Base-by-base conservation (phyloP, 768 basidiomycete genomes). In the Atractiella rhizophila region DNA sequence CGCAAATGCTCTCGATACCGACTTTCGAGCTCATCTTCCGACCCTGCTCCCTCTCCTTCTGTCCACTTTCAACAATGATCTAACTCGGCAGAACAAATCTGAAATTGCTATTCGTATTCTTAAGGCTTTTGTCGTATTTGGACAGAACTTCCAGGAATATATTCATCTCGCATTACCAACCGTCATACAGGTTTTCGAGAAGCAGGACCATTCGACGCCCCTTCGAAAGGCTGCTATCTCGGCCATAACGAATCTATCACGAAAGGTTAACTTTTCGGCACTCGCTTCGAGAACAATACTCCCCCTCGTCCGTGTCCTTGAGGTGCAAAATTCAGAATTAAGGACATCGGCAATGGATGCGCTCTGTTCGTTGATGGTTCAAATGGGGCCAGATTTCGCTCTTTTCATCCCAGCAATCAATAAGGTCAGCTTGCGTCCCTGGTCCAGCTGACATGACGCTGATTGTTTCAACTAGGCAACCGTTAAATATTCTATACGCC, bases 341-440 rank as follows among this genome's bases (percentile, higher is more conserved):
- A 67, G 80, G 18, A 68, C 69, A 58, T 71, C 77, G 1, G 79
- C 86, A 7, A 76, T 96, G 73, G 85, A 94, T 45, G 80, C 85
- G 0, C 62, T 98, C 2, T 91, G 82, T 56, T 78, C 85, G 1
- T 64, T 96, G 29, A 74, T 94, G 28, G 66, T 82, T 28, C 91
- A 98, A 53, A 70, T 98, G 39, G 86, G 86, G 1, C 74, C 86
- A 0, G 88, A 96, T 56, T 98, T 86, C 50, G 85, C 91, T 4
- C 82, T 98, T 32, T 98, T 96, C 52, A 79, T 96, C 27, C 85
- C 91, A 1, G 86, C 86, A 50, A 79, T 98, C 48, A 82, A 82
- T 58, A 94, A 96, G 68, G 86, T 79, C 49, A 36, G 63, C 48
- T 21, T 6, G 8, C 6, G 15, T 15, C 11, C n/a, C 16, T 21